Evolutionary conservation across 257 asterid genomes (phyloP), one percentile per base, ranked within the genome.

Genomic region (Perilla frutescens): DNA sequence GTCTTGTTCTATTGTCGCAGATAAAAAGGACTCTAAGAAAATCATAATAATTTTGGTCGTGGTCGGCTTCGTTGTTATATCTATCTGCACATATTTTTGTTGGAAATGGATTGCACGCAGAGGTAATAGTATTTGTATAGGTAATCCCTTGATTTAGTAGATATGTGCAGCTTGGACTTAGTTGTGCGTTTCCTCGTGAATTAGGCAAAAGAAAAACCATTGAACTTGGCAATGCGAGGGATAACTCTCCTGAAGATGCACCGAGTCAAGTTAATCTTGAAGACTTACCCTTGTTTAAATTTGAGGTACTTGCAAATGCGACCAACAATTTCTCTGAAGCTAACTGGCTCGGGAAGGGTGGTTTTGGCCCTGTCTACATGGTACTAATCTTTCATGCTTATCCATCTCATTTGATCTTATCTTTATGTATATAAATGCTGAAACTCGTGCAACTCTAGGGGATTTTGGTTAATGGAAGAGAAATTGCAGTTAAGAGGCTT

Each of bases 401-500:
- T 57, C 56, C 29, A 2, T 45, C 8, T 49, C 7, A 10, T 43
- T 12, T 49, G 40, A 7, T 63, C 50, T 20, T 64, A 13, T 48
- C 49, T 43, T 65, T 8, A 50, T 40, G 60, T 11, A 62, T 13
- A 34, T 39, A 10, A 55, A n/a, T 26, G 50, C 39, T 61, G 57
- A 53, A 57, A 59, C 15, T 10, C 26, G 53, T 58, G 67, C 56
- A 48, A 39, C 29, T 71, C 4, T 9, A 82, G 89, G 89, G 89
- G 8, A 53, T 54, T 43, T 34, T 85, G 71, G 71, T 6, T 3
- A 47, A 74, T 54, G 86, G 87, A 4, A 71, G 75, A 66, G 86
- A 85, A 71, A 76, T 85, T 56, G 90, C 90, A 10, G 84, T 84
- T 10, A 84, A 84, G 76, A 79, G 89, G 80, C 87, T 84, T 8